Conservation (phyloP, 768 basidiomycete species). For the Xerocomus potaroensis region DNA sequence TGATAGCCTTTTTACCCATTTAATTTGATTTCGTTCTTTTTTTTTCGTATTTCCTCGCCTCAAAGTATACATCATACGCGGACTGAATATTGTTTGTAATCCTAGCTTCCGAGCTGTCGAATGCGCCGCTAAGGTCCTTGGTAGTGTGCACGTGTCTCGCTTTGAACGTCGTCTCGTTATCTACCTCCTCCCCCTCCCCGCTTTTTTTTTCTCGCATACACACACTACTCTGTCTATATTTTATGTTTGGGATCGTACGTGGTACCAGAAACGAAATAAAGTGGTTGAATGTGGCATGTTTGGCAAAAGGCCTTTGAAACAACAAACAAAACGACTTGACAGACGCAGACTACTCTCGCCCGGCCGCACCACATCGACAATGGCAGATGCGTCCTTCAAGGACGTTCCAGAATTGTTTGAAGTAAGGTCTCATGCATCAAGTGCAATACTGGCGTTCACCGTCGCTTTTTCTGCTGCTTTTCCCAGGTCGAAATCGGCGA, state of each 20-base stretch:
- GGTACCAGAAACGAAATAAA: neutral
- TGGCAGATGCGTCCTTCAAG: slow-evolving; percentile 77
- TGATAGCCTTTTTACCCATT: slow-evolving; percentile 12
- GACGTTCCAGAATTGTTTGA: slow-evolving; percentile 98
- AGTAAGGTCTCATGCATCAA: slow-evolving; percentile 51
- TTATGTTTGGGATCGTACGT: slow-evolving; percentile 18
- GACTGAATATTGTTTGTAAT: slow-evolving; percentile 11
- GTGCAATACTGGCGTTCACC: neutral
- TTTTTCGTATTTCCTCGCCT: neutral
- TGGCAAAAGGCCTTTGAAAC: slow-evolving; percentile 22
- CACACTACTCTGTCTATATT: slow-evolving; percentile 8
- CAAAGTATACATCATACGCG: slow-evolving; percentile 5
- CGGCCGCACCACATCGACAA: slow-evolving; percentile 20
- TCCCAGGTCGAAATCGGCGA: slow-evolving; percentile 84
- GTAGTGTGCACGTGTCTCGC: slow-evolving; percentile 2
- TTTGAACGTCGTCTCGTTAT: neutral
- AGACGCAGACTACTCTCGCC: no score
- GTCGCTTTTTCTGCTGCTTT: slow-evolving; percentile 1
- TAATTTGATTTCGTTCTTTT: neutral
- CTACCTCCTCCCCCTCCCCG: no score
- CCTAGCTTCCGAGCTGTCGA: neutral
- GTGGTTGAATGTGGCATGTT: slow-evolving; percentile 15
- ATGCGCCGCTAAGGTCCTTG: slow-evolving; percentile 3
- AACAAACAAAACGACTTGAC: no score
- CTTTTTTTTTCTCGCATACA: slow-evolving; percentile 6